These are phyloP conservation scores for Pseudonitzschia pungens DNA, from an alignment of 108 stramenopile genomes.

Conservation along the genomic window DNA sequence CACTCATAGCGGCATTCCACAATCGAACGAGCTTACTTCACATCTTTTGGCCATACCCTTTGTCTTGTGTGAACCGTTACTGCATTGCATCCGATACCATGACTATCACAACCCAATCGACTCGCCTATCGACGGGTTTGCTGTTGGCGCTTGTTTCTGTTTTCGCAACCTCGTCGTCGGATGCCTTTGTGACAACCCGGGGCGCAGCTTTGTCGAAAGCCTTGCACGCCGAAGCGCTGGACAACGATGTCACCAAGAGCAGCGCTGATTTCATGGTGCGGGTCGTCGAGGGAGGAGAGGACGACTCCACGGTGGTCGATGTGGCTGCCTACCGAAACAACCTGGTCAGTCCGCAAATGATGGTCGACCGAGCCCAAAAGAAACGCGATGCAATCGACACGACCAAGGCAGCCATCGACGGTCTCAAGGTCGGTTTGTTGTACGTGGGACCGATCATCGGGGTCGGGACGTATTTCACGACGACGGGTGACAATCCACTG, in stretches of 20 bases:
- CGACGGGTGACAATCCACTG: slow-evolving; percentile 2
- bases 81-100: not conserved
- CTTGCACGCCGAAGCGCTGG: not conserved
- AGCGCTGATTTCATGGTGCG: slow-evolving; percentile 12
- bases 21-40: too few relatives aligned
- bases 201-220: not conserved
- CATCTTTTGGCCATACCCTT: not conserved
- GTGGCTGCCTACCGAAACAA: slow-evolving; percentile 40
- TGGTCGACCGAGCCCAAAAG: slow-evolving; percentile 33
- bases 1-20: too few relatives aligned
- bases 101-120: not conserved
- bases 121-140: slow-evolving; percentile 2
- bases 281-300: slow-evolving; percentile 29
- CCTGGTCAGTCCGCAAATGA: slow-evolving; percentile 24
- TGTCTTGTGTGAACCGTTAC: too few relatives aligned
- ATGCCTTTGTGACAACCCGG: slow-evolving; percentile 2
- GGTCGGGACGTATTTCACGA: slow-evolving; percentile 14
- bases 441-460: slow-evolving; percentile 27
- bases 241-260: not conserved
- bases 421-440: slow-evolving; percentile 31
- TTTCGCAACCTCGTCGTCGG: not conserved
- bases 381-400: slow-evolving; percentile 31
- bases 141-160: not conserved
- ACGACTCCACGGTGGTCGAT: slow-evolving; percentile 35
- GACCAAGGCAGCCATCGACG: slow-evolving; percentile 23